Evolutionary conservation across 1,284 basidiomycete genomes (phyloP).

Genomic region (Jaminaea rosea): DNA sequence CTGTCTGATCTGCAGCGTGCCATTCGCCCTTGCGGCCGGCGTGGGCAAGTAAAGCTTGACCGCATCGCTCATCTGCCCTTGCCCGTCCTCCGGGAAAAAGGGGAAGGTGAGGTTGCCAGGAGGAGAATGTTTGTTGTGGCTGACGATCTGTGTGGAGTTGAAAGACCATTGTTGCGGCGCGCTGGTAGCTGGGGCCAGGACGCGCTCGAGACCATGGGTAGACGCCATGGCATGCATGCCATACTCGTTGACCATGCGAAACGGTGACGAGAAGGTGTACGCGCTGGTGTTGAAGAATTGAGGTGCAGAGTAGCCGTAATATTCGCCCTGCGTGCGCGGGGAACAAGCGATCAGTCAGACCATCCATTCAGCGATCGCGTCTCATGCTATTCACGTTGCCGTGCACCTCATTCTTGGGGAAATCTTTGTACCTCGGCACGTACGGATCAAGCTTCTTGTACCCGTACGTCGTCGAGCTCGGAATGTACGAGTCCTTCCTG

Average conservation of each 20-base stretch:
- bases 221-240: conserved; percentile 62
- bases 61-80: conserved; percentile 54
- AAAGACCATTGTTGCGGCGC: conserved; percentile 57
- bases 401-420: conserved; percentile 54
- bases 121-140: conserved; percentile 56
- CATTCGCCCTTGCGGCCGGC: background rate
- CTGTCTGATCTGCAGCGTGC: conserved; percentile 5
- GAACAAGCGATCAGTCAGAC: too few species aligned
- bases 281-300: conserved; percentile 56
- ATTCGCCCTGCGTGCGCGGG: too few species aligned
- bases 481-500: conserved; percentile 58
- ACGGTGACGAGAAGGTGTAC: conserved; percentile 51
- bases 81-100: conserved; percentile 56
- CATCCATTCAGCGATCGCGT: too few species aligned
- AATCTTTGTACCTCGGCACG: conserved; percentile 54
- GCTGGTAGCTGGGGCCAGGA: conserved; percentile 48
- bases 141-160: conserved; percentile 57
- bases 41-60: conserved; percentile 50
- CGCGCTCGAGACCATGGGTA: conserved; percentile 59
- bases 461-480: conserved; percentile 55
- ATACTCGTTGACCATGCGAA: conserved; percentile 59
- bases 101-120: conserved; percentile 56
- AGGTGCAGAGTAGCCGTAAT: conserved; percentile 55
- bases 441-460: conserved; percentile 58
- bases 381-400: too few species aligned